Evolutionary conservation across 257 asterid genomes (phyloP).

Genomic region (Solanum sejunctum): DNA sequence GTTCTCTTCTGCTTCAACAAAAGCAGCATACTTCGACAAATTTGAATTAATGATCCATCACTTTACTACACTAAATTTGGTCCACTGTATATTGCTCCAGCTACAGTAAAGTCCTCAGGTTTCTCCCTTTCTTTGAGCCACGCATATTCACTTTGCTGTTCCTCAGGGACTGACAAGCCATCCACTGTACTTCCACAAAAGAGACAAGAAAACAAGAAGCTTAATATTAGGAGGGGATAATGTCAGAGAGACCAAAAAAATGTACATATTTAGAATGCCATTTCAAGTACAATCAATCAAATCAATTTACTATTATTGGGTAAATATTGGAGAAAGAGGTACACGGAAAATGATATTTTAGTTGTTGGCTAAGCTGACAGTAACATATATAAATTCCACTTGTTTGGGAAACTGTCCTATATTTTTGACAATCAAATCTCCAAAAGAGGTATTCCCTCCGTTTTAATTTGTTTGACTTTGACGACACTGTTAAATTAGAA

Average conservation of each 20-base stretch:
- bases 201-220: background rate
- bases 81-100: conserved; percentile 43
- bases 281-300: background rate
- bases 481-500: no score
- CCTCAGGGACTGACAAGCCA: conserved; percentile 7
- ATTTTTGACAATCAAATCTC: background rate
- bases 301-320: background rate
- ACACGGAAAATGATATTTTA: background rate
- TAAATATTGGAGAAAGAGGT: background rate
- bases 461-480: no score
- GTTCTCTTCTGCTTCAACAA: background rate
- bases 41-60: background rate
- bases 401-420: background rate
- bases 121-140: conserved; percentile 76
- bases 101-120: conserved; percentile 47
- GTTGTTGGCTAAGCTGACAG: background rate
- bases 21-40: background rate
- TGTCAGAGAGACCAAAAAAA: background rate
- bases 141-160: conserved; percentile 29
- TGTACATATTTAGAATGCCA: background rate
- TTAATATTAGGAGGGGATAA: background rate
- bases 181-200: conserved; percentile 12
- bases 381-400: background rate
- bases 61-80: conserved; percentile 41
- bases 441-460: no score